These are phyloP conservation scores for Boletus smithii DNA, from an alignment of 1,284 basidiomycete species.

Conservation along the genomic window DNA sequence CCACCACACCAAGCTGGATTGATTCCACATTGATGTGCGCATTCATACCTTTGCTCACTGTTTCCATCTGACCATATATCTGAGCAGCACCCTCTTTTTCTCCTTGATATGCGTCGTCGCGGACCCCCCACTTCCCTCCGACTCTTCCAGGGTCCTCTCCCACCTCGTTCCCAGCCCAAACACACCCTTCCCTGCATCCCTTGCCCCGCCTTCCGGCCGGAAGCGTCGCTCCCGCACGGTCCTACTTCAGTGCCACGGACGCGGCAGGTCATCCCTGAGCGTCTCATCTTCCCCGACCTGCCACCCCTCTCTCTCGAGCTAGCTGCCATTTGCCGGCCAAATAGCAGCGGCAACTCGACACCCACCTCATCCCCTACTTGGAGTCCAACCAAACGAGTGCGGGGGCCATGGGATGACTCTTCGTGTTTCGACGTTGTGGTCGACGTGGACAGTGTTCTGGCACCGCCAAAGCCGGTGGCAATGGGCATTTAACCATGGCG, in stretches of 20 bases:
- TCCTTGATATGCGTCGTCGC: constrained; percentile 50
- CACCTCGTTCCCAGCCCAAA: constrained; percentile 51
- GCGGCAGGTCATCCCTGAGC: constrained; percentile 5
- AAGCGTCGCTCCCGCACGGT: constrained; percentile 29
- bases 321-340: constrained; percentile 21
- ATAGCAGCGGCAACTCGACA: constrained; percentile 8
- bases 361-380: constrained; percentile 19
- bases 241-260: constrained; percentile 25
- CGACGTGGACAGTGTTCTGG: constrained; percentile 46
- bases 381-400: constrained; percentile 38
- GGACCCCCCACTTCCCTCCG: constrained; percentile 56
- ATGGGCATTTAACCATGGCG: no score
- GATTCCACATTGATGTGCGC: not conserved
- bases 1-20: no score
- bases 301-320: constrained; percentile 16
- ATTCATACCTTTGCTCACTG: no score
- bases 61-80: no score
- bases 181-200: constrained; percentile 58
- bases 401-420: constrained; percentile 61
- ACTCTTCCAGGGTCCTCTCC: constrained; percentile 53
- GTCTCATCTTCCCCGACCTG: constrained; percentile 14
- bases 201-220: constrained; percentile 45
- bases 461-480: constrained; percentile 48
- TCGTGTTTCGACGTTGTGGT: constrained; percentile 41
- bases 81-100: no score